A percentile compares a stretch with the other conserved stretches of the same genome.
phyloP scores from a whole-genome alignment of 2,329 filamentous ascomycete genomes.

The Sporothrix phasma region DNA sequence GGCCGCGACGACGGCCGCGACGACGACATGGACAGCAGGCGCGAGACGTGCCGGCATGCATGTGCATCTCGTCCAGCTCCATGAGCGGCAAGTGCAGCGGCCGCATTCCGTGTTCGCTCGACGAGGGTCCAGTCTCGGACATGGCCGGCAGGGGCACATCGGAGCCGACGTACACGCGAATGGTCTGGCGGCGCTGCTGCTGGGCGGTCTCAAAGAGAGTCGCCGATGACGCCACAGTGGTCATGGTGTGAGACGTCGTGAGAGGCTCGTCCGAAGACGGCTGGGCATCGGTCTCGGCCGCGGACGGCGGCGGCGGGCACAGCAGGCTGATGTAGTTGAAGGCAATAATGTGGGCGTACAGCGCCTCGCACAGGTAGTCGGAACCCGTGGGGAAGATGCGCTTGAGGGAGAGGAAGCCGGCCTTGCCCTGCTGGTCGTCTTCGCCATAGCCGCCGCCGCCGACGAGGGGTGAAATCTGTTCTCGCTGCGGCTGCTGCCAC shows the following conservation, averaged over 20 bases:
- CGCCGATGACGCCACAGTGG: not conserved
- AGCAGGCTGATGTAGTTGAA: slow-evolving; percentile 46
- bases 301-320: slow-evolving; percentile 21
- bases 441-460: not conserved
- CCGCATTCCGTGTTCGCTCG: not conserved
- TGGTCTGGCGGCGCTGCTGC: slow-evolving; percentile 14
- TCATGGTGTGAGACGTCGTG: slow-evolving; percentile 4
- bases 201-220: not conserved
- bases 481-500: not conserved
- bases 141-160: slow-evolving; percentile 10
- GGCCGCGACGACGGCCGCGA: slow-evolving; percentile 10
- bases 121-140: not conserved
- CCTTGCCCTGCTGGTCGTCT: not conserved
- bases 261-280: not conserved
- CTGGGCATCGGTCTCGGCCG: slow-evolving; percentile 17
- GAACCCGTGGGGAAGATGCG: slow-evolving; percentile 43
- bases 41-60: not conserved
- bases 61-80: not conserved
- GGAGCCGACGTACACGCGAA: slow-evolving; percentile 14
- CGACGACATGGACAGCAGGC: slow-evolving; percentile 5
- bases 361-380: slow-evolving; percentile 46
- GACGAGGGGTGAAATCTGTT: not conserved
- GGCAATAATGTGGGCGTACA: slow-evolving; percentile 49
- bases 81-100: slow-evolving; percentile 1
- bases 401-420: slow-evolving; percentile 28